Evolutionary conservation across 2,329 filamentous ascomycete species (phyloP).

Genomic region (Colletotrichum godetiae): DNA sequence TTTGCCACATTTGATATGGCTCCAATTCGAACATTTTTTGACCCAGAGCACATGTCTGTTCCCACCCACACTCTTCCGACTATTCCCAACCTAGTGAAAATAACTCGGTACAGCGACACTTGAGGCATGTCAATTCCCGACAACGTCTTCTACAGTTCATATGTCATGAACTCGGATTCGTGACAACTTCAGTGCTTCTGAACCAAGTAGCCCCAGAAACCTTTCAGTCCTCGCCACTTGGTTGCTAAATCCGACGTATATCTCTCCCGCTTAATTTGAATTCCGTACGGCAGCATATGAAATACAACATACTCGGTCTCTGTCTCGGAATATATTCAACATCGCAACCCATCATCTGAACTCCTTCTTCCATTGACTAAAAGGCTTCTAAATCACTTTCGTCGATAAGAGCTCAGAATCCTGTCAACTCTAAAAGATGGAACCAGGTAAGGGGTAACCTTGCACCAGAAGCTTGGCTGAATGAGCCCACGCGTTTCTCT

Average conservation of each 20-base stretch:
- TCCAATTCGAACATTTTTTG: not conserved
- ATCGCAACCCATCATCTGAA: not conserved
- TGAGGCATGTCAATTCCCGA: not conserved
- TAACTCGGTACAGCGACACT: not conserved
- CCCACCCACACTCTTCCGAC: too few relatives aligned
- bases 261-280: too few relatives aligned
- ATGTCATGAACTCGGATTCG: not conserved
- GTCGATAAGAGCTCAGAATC: not conserved
- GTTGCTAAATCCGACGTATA: too few relatives aligned
- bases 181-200: too few relatives aligned
- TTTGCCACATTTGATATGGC: not conserved
- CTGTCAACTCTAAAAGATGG: not conserved
- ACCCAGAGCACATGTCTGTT: too few relatives aligned
- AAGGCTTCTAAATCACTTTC: not conserved
- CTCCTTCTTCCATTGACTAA: not conserved
- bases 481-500: not conserved
- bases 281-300: too few relatives aligned
- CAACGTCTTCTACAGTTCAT: not conserved
- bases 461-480: not conserved
- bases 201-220: not conserved
- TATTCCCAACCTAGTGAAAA: not conserved
- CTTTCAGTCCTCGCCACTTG: too few relatives aligned
- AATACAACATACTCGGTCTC: too few relatives aligned
- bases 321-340: too few relatives aligned
- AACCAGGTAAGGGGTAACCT: not conserved